These are phyloP conservation scores for Brassica nigra DNA, from an alignment of 345 rosid species.

Conservation along the genomic window DNA sequence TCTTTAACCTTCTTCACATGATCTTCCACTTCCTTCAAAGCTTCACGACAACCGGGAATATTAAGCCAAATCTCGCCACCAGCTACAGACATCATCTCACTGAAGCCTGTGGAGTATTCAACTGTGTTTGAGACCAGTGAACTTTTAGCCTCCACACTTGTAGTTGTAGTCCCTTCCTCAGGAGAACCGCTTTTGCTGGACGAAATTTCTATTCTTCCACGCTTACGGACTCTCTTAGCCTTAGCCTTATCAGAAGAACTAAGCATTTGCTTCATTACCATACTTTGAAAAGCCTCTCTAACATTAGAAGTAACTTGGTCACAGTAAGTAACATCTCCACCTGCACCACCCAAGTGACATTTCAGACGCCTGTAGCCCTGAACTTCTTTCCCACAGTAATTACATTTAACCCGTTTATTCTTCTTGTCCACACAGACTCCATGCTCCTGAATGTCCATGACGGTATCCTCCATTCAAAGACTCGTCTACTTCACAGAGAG, in stretches of 20 bases:
- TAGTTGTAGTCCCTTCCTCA: background rate
- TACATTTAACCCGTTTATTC: slow-evolving; percentile 39
- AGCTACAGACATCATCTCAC: slow-evolving; percentile 37
- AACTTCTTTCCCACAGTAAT: background rate
- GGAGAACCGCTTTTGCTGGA: background rate
- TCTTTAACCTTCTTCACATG: slow-evolving; percentile 45
- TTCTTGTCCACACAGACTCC: slow-evolving; percentile 35
- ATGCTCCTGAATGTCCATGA: slow-evolving; percentile 40
- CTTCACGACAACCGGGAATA: slow-evolving; percentile 40
- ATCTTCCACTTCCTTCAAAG: slow-evolving; percentile 38
- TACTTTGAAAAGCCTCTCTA: background rate
- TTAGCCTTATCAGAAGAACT: too few species aligned
- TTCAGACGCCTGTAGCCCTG: background rate
- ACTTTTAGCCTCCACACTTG: background rate
- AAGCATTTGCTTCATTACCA: background rate
- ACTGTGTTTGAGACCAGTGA: slow-evolving; percentile 37
- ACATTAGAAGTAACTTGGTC: background rate
- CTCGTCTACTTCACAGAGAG: background rate
- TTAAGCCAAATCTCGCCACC: background rate
- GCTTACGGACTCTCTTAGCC: background rate
- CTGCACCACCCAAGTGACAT: background rate
- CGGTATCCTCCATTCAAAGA: slow-evolving; percentile 24
- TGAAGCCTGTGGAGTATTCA: slow-evolving; percentile 47
- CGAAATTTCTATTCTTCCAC: background rate
- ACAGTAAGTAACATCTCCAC: background rate